phyloP scores from a whole-genome alignment of 2,329 filamentous ascomycete genomes.

The Hypoxylon sp. region DNA sequence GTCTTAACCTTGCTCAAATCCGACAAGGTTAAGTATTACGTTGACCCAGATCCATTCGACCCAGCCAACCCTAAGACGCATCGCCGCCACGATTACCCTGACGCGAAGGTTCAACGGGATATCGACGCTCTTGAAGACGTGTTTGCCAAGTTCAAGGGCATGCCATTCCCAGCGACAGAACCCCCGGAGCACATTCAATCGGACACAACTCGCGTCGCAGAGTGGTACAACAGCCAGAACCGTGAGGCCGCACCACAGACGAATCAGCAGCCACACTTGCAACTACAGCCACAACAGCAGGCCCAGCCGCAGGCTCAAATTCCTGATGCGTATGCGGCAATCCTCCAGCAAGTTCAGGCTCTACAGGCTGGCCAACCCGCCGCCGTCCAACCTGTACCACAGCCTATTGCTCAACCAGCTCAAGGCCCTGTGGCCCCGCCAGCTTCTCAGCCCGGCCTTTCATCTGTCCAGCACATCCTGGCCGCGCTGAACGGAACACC shows the following conservation, averaged over 20 bases:
- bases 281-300: conserved; percentile 32
- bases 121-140: conserved; percentile 61
- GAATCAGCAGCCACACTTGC: conserved; percentile 55
- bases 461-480: conserved; percentile 4
- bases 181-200: conserved; percentile 68
- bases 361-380: conserved; percentile 44
- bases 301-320: background rate
- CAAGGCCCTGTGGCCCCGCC: conserved; percentile 44
- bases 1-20: conserved; percentile 62
- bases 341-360: conserved; percentile 51
- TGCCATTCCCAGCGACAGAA: conserved; percentile 65
- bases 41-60: conserved; percentile 59
- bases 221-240: conserved; percentile 68
- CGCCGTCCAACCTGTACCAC: conserved; percentile 22
- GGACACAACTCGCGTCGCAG: conserved; percentile 62
- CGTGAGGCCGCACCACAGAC: conserved; percentile 58
- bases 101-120: conserved; percentile 61
- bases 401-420: conserved; percentile 42
- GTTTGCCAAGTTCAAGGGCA: conserved; percentile 60
- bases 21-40: conserved; percentile 61
- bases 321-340: conserved; percentile 16
- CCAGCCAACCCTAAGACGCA: conserved; percentile 53
- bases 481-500: background rate
- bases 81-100: conserved; percentile 59
- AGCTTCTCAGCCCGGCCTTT: conserved; percentile 25